Evolutionary conservation across 352 stramenopile genomes (phyloP).

Genomic region (Phytophthora foliorum): DNA sequence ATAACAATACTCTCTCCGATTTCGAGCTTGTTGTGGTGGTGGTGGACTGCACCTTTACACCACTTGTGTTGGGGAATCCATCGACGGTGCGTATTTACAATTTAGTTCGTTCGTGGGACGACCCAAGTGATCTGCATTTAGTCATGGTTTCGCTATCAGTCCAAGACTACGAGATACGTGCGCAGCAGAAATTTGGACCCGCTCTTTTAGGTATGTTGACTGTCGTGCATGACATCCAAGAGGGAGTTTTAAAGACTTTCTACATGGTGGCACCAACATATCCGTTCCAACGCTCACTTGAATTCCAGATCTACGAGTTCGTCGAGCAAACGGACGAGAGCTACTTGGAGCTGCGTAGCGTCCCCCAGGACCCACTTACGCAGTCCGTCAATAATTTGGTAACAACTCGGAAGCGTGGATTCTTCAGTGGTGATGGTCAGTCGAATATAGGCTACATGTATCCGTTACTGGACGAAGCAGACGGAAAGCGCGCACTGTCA

Average conservation of each 20-base stretch:
- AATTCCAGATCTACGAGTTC: constrained; percentile 42
- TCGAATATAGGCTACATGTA: constrained; percentile 38
- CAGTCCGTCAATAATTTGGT: constrained; percentile 39
- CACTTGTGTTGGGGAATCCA: constrained; percentile 15
- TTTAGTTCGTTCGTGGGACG: constrained; percentile 13
- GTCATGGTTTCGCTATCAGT: constrained; percentile 33
- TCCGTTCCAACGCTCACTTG: constrained; percentile 36
- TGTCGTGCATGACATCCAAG: constrained; percentile 38
- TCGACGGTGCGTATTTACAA: constrained; percentile 35
- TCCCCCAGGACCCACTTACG: constrained; percentile 1
- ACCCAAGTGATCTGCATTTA: constrained; percentile 26
- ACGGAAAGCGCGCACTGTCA: constrained; percentile 13
- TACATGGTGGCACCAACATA: constrained; percentile 41
- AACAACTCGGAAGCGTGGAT: constrained; percentile 36
- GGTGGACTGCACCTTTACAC: constrained; percentile 45
- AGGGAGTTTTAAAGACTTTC: constrained; percentile 20
- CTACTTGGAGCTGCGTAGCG: constrained; percentile 26
- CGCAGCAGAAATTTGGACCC: constrained; percentile 31
- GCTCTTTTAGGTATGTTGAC: constrained; percentile 37
- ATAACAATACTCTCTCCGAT: constrained; percentile 35
- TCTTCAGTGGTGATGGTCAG: constrained; percentile 41
- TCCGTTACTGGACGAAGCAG: constrained; percentile 15
- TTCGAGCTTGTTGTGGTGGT: constrained; percentile 49
- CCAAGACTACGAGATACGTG: constrained; percentile 39
- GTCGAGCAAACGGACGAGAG: constrained; percentile 25